Evolutionary conservation across 78 protist genomes (phyloP), one percentile per base, ranked within the genome.

Genomic region (Dictyostelium purpureum): DNA sequence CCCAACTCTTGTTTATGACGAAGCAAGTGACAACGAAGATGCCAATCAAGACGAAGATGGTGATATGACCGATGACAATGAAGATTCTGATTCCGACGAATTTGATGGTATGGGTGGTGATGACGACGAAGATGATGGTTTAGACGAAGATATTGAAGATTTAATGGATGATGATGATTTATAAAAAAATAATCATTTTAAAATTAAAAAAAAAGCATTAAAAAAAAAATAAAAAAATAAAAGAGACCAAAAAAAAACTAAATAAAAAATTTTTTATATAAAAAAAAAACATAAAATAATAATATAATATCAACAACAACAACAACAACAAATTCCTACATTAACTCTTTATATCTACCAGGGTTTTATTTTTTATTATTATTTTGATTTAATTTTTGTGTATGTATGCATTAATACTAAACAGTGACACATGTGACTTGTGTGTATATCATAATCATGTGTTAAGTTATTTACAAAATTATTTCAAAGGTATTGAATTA

Each of bases 1-100:
- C 12, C 90, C 90, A 70, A 18, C 71, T 6, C 49, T 82, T 42
- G 73, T 82, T 10, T 82, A 70, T 77, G 81, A 82, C 14, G 90
- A 82, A 56, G 65, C 57, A 16, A 47, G 69, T 37, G 67, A 52
- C 33, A 37, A 43, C 19, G 81, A 75, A 9, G 73, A 65, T 10
- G 63, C 40, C 9, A 63, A 82, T 11, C 51, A 70, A 33, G 89
- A 80, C 19, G 89, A 77, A n/a, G 71, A 80, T 45, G 77, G 38
- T 9, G 77, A 67, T 31, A n/a, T 67, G 71, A 37, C n/a, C 12
- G 90, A 81, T n/a, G 78, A 70, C 4, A 57, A 31, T 6, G 90
- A 82, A 4, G 76, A 80, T 67, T 21, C 19, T 9, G 83, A 77
- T 26, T 38, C 54, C 21, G 69, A 37, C 21, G 83, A 77, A 33